Conservation (phyloP, 2,329 filamentous ascomycete species). For the Calonectria ilicicola region DNA sequence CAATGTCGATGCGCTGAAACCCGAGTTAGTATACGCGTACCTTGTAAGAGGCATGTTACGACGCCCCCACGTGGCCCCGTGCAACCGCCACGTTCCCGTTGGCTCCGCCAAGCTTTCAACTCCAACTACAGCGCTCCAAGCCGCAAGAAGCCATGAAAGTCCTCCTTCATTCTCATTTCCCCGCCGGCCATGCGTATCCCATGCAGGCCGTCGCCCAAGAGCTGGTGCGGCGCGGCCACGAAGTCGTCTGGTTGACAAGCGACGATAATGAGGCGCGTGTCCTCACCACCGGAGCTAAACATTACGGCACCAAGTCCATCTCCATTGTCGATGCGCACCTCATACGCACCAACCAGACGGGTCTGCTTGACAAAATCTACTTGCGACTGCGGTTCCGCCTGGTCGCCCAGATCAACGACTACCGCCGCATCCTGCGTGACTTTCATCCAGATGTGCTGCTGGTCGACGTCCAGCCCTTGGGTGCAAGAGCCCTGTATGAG, state of each 20-base stretch:
- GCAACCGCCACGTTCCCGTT: background rate
- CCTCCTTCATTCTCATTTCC: conserved; percentile 54
- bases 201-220: conserved; percentile 54
- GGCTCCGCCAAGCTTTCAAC: background rate
- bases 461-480: conserved; percentile 53
- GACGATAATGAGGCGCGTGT: conserved; percentile 49
- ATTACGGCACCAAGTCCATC: conserved; percentile 47
- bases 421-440: conserved; percentile 45
- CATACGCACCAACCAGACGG: conserved; percentile 41
- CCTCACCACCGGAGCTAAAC: conserved; percentile 48
- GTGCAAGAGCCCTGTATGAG: conserved; percentile 50
- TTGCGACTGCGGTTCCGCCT: conserved; percentile 43
- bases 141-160: conserved; percentile 47
- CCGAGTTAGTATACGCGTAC: background rate
- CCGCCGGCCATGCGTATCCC: conserved; percentile 53
- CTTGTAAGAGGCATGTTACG: background rate
- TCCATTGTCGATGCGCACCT: conserved; percentile 47
- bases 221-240: conserved; percentile 51
- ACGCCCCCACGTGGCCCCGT: background rate
- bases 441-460: conserved; percentile 49
- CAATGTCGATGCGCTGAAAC: background rate
- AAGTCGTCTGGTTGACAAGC: conserved; percentile 53
- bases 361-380: conserved; percentile 46
- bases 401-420: conserved; percentile 50
- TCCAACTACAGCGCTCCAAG: background rate